A percentile compares a stretch with the other conserved stretches of the same genome.
phyloP scores from a whole-genome alignment of 192 early-diverging fungal genomes.

The Coemansia reversa region DNA sequence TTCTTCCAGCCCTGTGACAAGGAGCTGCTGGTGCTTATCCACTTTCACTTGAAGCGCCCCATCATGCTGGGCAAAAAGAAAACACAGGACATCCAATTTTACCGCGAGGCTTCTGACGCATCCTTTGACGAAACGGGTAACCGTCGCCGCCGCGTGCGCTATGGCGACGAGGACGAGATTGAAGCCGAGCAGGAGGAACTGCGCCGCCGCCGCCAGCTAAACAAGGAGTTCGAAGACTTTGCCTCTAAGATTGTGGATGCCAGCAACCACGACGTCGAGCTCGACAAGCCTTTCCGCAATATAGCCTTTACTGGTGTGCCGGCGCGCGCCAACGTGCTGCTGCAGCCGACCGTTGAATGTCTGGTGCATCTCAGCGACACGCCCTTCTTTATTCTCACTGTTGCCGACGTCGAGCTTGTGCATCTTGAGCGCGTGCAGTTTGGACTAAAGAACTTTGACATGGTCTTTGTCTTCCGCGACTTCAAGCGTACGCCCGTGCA shows the following conservation, averaged over 20 bases:
- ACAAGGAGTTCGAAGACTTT: constrained; percentile 93
- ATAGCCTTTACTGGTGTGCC: constrained; percentile 95
- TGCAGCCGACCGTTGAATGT: constrained; percentile 96
- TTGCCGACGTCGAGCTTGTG: constrained; percentile 91
- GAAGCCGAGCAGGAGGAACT: constrained; percentile 95
- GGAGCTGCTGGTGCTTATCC: constrained; percentile 92
- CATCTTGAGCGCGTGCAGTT: constrained; percentile 98
- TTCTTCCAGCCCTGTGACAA: constrained; percentile 99
- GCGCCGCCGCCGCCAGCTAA: constrained; percentile 75
- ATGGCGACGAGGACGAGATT: constrained; percentile 98
- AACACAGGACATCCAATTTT: constrained; percentile 97
- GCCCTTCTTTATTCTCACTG: constrained; percentile 86
- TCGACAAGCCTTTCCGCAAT: constrained; percentile 92
- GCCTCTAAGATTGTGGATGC: constrained; percentile 85
- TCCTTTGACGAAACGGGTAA: constrained; percentile 98
- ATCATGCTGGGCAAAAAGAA: constrained; percentile 99
- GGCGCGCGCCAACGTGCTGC: constrained; percentile 81
- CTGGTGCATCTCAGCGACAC: constrained; percentile 94
- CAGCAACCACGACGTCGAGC: constrained; percentile 78
- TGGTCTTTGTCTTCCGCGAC: constrained; percentile 97
- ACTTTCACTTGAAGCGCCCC: constrained; percentile 94
- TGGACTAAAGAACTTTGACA: constrained; percentile 97
- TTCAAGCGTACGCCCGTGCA: constrained; percentile 84
- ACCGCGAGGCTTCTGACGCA: constrained; percentile 92
- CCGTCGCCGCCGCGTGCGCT: constrained; percentile 76